Percentiles rank a stretch among this genome's conserved stretches.
Evolutionary conservation across 2,329 filamentous ascomycete species (phyloP).

Genomic region (Neurospora sp.): DNA sequence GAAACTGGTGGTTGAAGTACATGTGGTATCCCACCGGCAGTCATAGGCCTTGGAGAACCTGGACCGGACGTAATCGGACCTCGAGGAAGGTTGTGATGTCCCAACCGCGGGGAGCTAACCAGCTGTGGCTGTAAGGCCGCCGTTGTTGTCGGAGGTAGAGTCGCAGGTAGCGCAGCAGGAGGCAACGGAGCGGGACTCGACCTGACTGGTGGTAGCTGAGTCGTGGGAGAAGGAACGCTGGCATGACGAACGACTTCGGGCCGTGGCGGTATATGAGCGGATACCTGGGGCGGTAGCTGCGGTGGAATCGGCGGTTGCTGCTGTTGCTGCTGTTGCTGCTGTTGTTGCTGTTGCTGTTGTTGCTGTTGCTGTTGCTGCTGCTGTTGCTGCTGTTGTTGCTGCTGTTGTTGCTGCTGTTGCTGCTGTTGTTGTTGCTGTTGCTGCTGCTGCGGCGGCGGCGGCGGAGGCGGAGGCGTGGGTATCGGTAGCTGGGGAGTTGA

Average conservation of each 20-base stretch:
- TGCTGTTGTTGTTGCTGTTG: background rate
- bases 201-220: constrained; percentile 3
- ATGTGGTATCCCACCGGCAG: constrained; percentile 14
- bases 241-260: constrained; percentile 5
- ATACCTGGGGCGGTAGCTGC: constrained; percentile 15
- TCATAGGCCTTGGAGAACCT: constrained; percentile 8
- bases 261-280: background rate
- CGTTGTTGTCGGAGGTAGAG: background rate
- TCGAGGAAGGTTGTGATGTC: constrained; percentile 4
- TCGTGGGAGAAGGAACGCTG: constrained; percentile 4
- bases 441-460: background rate
- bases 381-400: constrained; percentile 5
- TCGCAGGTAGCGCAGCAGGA: background rate
- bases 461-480: constrained; percentile 1
- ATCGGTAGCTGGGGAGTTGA: constrained; percentile 5
- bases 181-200: background rate
- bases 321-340: constrained; percentile 1
- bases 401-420: constrained; percentile 1
- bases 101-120: constrained; percentile 8
- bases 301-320: constrained; percentile 15
- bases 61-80: constrained; percentile 1
- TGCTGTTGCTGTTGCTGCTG: background rate
- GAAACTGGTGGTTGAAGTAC: constrained; percentile 30
- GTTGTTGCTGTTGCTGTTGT: constrained; percentile 1
- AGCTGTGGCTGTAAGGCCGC: constrained; percentile 6